phyloP scores from a whole-genome alignment of 306 rosid species.

The Quercus alba region DNA sequence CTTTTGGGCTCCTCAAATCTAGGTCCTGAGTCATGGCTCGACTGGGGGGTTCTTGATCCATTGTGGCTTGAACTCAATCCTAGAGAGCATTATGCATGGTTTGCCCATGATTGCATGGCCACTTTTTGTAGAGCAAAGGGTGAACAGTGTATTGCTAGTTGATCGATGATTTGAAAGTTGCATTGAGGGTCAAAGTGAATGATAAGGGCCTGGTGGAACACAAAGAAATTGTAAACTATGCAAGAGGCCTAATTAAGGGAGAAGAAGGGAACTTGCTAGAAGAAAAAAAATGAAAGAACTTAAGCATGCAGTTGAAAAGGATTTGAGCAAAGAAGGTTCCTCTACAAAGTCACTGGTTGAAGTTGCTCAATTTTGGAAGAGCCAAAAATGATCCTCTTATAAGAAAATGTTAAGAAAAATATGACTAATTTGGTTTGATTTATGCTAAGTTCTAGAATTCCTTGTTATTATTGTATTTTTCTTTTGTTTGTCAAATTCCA shows the following conservation, averaged over 20 bases:
- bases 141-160: slow-evolving; percentile 10
- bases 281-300: too few species aligned
- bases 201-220: slow-evolving; percentile 16
- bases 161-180: slow-evolving; percentile 14
- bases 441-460: too few species aligned
- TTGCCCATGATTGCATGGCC: slow-evolving; percentile 32
- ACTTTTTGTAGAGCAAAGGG: slow-evolving; percentile 19
- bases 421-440: too few species aligned
- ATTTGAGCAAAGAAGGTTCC: slow-evolving; percentile 3
- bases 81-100: slow-evolving; percentile 22
- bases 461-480: too few species aligned
- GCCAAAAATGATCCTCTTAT: background rate
- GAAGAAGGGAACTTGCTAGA: slow-evolving; percentile 3
- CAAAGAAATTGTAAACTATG: background rate
- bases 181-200: slow-evolving; percentile 13
- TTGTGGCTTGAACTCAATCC: slow-evolving; percentile 31
- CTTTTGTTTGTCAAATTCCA: too few species aligned
- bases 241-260: slow-evolving; percentile 19
- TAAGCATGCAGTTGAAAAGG: background rate
- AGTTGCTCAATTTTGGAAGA: slow-evolving; percentile 18
- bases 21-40: background rate
- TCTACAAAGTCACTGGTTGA: slow-evolving; percentile 18
- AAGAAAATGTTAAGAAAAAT: too few species aligned
- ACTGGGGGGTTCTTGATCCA: slow-evolving; percentile 23
- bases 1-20: slow-evolving; percentile 22